These are phyloP conservation scores for Fomitopsis betulina DNA, from an alignment of 1,284 basidiomycete genomes.

Conservation along the genomic window DNA sequence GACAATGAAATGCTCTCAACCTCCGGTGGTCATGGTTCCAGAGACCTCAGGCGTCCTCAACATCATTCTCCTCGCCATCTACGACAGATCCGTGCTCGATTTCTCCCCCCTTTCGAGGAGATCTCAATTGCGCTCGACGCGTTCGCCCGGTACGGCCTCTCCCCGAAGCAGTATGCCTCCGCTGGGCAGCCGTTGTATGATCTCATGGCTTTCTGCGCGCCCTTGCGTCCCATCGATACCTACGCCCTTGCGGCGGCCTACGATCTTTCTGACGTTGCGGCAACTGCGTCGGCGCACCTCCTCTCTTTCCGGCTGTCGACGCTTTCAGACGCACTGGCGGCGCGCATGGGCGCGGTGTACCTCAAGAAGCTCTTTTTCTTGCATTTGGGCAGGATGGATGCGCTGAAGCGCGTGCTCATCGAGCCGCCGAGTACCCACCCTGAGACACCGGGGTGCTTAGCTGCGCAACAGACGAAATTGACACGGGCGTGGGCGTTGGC, in stretches of 20 bases:
- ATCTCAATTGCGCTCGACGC: slow-evolving; percentile 26
- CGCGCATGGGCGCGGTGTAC: slow-evolving; percentile 29
- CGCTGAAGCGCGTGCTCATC: slow-evolving; percentile 32
- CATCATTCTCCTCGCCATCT: slow-evolving; percentile 31
- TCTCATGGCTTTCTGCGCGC: slow-evolving; percentile 28
- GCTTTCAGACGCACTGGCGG: slow-evolving; percentile 29
- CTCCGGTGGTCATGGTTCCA: slow-evolving; percentile 25
- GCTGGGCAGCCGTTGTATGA: not conserved
- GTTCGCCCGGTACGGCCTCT: slow-evolving; percentile 27
- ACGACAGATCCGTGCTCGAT: slow-evolving; percentile 27
- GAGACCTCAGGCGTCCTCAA: slow-evolving; percentile 26
- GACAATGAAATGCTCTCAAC: slow-evolving; percentile 12
- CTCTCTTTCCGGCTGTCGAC: slow-evolving; percentile 26
- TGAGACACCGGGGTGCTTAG: slow-evolving; percentile 28
- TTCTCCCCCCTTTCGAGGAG: slow-evolving; percentile 27
- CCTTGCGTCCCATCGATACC: slow-evolving; percentile 28
- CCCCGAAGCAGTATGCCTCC: slow-evolving; percentile 18
- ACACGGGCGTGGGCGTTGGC: not conserved
- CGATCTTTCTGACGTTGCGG: slow-evolving; percentile 30
- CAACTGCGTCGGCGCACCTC: slow-evolving; percentile 29
- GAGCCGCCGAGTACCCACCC: slow-evolving; percentile 32
- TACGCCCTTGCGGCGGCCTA: slow-evolving; percentile 31
- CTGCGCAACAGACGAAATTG: slow-evolving; percentile 28
- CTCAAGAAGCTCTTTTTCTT: slow-evolving; percentile 35
- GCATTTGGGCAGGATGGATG: slow-evolving; percentile 33